Evolutionary conservation across 116 monocot genomes (phyloP).

Genomic region (Trichopus zeylanicus): DNA sequence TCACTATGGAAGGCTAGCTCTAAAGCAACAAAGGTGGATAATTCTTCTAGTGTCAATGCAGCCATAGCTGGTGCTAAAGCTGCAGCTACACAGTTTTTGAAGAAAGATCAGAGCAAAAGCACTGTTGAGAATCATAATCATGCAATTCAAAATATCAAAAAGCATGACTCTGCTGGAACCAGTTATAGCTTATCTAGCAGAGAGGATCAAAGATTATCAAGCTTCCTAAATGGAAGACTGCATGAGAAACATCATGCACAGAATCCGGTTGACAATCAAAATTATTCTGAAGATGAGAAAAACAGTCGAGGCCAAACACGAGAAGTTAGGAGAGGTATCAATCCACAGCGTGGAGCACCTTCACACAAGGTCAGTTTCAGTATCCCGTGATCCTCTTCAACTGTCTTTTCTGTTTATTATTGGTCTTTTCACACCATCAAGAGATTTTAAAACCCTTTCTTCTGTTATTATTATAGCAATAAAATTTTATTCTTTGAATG

Average conservation of each 20-base stretch:
- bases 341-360: conserved; percentile 4
- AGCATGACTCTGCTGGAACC: neutral
- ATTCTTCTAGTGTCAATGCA: conserved; percentile 27
- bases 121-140: neutral
- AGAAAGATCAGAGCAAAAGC: conserved; percentile 17
- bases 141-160: neutral
- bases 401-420: neutral
- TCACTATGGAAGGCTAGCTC: conserved; percentile 3
- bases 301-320: neutral
- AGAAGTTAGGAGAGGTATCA: neutral
- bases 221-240: neutral
- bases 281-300: neutral
- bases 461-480: too few species aligned
- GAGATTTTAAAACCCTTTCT: too few species aligned
- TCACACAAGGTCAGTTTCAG: conserved; percentile 7
- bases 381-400: neutral
- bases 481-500: too few species aligned
- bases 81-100: conserved; percentile 72
- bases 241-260: neutral
- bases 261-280: neutral
- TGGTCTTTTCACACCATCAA: too few species aligned
- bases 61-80: conserved; percentile 74
- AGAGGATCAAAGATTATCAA: neutral
- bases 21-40: conserved; percentile 13
- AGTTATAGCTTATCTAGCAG: neutral